Evolutionary conservation across 176 grass and related monocot species (phyloP), one percentile per base, ranked within the genome.

Genomic region (Lolium perenne): DNA sequence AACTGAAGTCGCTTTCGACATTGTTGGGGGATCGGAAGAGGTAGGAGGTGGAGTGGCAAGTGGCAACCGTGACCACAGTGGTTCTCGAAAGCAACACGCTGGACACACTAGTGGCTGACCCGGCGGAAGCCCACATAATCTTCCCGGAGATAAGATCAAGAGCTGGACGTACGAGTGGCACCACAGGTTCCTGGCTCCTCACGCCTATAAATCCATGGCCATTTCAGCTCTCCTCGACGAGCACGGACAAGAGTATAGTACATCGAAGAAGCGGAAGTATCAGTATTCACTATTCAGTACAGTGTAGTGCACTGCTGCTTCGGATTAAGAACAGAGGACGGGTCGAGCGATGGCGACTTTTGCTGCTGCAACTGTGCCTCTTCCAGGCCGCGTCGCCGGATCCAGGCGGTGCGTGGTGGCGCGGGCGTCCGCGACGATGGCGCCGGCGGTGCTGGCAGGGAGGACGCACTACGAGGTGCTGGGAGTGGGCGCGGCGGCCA

Each of bases 401-500:
- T 22, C 18, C 12, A 38, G n/a, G 20, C 61, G 76, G 10, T 23
- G 38, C 26, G 58, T 10, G 38, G 9, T 40, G 47, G 23, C 21
- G 2, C 82, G 78, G 3, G 73, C 68, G 11, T 67, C 65, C 0
- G 40, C 38, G 7, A 51, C 14, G 14, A 51, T 53, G 47, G 22
- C 72, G 40, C 18, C 57, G 20, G 18, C 60, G 0, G 21, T 26
- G 32, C 32, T 35, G 32, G 32, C 32, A 35, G 32, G 32, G 32
- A 35, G 32, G 8, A 82, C 90, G 23, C 87, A 86, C 78, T 97
- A 97, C 91, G 95, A 97, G 56, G 88, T 97, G 45, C 84, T 97
- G 50, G 92, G 90, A 9, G 47, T 97, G 29, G 82, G 76, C 0
- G 46, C 81, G 0, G 61, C 61, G 4, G 95, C 95, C 0, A 93